phyloP scores from a whole-genome alignment of 1,284 basidiomycete genomes.

The Moesziomyces antarcticus region DNA sequence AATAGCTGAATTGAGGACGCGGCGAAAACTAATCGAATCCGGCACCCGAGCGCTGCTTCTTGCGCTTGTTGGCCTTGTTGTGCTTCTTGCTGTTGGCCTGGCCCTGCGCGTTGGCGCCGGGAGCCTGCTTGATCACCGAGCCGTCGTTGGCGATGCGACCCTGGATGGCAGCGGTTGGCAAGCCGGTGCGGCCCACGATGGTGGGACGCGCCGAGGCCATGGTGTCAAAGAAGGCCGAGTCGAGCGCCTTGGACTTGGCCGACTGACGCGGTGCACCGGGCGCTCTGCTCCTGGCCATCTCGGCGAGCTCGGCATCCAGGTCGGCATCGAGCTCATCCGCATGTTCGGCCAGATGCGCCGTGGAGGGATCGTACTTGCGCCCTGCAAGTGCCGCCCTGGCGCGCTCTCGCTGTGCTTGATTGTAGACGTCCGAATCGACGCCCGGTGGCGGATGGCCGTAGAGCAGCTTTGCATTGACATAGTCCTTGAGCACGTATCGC shows the following conservation, averaged over 20 bases:
- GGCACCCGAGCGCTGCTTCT: constrained; percentile 61
- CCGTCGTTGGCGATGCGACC: constrained; percentile 56
- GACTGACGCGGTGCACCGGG: constrained; percentile 14
- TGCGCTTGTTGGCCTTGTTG: constrained; percentile 81
- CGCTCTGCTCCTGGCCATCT: constrained; percentile 9
- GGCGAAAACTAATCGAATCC: constrained; percentile 31
- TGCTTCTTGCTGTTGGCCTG: constrained; percentile 80
- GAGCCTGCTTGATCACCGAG: constrained; percentile 46
- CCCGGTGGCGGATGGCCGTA: constrained; percentile 84
- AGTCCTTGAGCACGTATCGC: constrained; percentile 94
- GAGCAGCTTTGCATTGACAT: constrained; percentile 91
- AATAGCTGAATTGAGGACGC: background rate
- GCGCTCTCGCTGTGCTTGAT: constrained; percentile 77
- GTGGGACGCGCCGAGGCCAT: constrained; percentile 74
- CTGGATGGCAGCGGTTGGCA: constrained; percentile 41
- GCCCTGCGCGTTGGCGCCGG: constrained; percentile 71
- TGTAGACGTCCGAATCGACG: constrained; percentile 79
- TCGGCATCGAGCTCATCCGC: constrained; percentile 34
- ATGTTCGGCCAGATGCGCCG: constrained; percentile 31
- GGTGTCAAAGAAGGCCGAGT: constrained; percentile 84
- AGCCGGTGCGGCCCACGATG: constrained; percentile 70
- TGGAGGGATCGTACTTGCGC: constrained; percentile 34
- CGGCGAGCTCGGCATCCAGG: constrained; percentile 11
- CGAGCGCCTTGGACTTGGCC: constrained; percentile 72
- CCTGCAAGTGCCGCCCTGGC: constrained; percentile 71